Evolutionary conservation across 805 yeast species (phyloP), one percentile per base, ranked within the genome.

Genomic region (Yueomyces sinensis): DNA sequence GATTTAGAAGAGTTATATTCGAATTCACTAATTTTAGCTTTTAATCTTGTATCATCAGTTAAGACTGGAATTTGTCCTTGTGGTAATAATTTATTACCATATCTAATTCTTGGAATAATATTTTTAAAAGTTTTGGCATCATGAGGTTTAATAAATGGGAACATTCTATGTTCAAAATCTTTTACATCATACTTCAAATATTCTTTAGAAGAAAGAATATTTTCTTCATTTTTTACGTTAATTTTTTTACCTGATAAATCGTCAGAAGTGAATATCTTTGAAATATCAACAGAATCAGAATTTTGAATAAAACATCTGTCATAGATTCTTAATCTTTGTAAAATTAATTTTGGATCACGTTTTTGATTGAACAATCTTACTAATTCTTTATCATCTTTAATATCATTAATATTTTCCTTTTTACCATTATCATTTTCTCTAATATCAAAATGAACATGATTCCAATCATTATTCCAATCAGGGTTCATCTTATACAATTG

Each of bases 131-230:
- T 13, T 5, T 29, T 30, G 4, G 19, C 16, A 13, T 9, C 14
- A 25, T 9, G 13, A 14, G 13, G 6, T 25, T 38, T 35, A 25
- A 45, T 5, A 16, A 42, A 39, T 3, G 49, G 49, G 37, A 41
- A 45, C 46, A 45, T 44, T 29, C 38, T 43, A 11, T 36, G 36
- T 35, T 44, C 44, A 34, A 44, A 44, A 17, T 43, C 49, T 36
- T n/a, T 13, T 13, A 31, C 24, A 13, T 13, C 22, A 15, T 11
- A 7, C 7, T 20, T 20, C 7, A 20, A 7, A 20, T 4, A 18
- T n/a, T 28, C 30, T 7, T 32, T 17, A 23, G 15, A 17, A 25
- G 20, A 17, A 25, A 14, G 20, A 4, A n/a, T 15, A 16, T 28
- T 17, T 15, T 6, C 14, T 6, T 5, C 13, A 13, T 27, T n/a